phyloP scores from a whole-genome alignment of 768 basidiomycete species.

The Tricholoma flavovirens region DNA sequence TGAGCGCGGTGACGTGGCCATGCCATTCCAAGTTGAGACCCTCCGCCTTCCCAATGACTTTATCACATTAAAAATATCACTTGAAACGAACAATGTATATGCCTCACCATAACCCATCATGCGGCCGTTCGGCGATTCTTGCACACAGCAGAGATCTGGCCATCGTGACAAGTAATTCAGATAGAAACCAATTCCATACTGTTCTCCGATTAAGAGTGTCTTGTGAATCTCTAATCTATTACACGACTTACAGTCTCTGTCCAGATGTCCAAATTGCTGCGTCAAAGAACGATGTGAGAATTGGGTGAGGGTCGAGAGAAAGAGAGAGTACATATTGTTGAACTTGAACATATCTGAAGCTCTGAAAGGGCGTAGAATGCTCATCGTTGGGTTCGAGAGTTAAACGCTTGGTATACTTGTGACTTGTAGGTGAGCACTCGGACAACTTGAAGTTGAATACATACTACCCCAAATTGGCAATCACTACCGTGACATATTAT shows the following conservation, averaged over 20 bases:
- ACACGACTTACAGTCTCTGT: constrained; percentile 82
- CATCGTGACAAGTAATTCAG: constrained; percentile 83
- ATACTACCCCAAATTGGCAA: too few relatives aligned
- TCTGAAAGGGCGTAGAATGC: constrained; percentile 77
- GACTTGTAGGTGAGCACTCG: neutral
- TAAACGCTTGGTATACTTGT: neutral
- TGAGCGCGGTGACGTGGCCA: constrained; percentile 92
- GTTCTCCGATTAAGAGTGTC: neutral
- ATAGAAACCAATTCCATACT: constrained; percentile 91
- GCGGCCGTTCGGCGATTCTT: constrained; percentile 73
- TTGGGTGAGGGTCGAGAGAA: neutral
- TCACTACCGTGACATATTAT: too few relatives aligned
- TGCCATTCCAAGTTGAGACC: constrained; percentile 74
- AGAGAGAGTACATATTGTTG: constrained; percentile 70
- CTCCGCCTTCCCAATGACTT: constrained; percentile 94
- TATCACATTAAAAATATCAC: neutral
- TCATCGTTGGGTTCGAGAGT: constrained; percentile 50
- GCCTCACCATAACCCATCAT: constrained; percentile 93
- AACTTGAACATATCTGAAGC: constrained; percentile 90
- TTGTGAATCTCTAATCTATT: neutral
- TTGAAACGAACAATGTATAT: neutral
- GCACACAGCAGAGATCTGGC: constrained; percentile 86
- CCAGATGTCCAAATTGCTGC: constrained; percentile 91
- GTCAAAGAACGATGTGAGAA: constrained; percentile 6
- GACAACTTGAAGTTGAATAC: neutral